Percentiles rank a stretch among this genome's conserved stretches.
Evolutionary conservation across 345 rosid species (phyloP).

Genomic region (Bretschneidera sinensis): DNA sequence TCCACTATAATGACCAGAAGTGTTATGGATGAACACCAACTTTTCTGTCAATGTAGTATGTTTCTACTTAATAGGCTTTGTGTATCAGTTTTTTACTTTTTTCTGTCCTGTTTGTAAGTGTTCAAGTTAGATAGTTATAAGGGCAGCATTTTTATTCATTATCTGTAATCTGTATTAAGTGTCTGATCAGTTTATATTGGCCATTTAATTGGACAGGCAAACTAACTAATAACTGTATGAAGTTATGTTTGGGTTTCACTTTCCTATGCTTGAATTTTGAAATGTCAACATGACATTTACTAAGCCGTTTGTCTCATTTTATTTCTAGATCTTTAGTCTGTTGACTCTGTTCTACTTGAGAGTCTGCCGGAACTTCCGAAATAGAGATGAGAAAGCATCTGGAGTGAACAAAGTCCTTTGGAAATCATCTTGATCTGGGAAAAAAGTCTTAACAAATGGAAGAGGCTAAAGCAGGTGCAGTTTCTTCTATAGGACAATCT

Average conservation of each 20-base stretch:
- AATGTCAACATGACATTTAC: neutral
- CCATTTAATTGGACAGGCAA: neutral
- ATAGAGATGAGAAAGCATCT: slow-evolving; percentile 6
- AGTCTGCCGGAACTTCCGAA: slow-evolving; percentile 12
- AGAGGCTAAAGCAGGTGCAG: slow-evolving; percentile 42
- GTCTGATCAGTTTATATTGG: neutral
- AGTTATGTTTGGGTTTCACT: neutral
- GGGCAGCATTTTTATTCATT: too few relatives aligned
- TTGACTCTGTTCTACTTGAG: neutral
- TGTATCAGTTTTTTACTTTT: too few relatives aligned
- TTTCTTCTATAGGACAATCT: neutral
- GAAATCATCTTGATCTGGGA: neutral
- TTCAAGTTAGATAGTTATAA: too few relatives aligned
- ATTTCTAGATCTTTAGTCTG: slow-evolving; percentile 17
- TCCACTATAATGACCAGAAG: too few relatives aligned
- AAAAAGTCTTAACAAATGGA: slow-evolving; percentile 28
- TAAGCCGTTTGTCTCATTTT: neutral
- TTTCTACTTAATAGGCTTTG: neutral
- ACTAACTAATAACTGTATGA: too few relatives aligned
- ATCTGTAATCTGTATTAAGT: neutral
- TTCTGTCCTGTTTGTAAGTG: neutral
- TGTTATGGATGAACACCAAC: too few relatives aligned
- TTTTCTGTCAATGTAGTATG: too few relatives aligned
- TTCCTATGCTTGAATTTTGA: neutral
- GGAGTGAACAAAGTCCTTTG: slow-evolving; percentile 13